Percentiles rank a stretch among this genome's conserved stretches.
Evolutionary conservation across 805 yeast genomes (phyloP).

Genomic region (Tetrapisispora fleetii): DNA sequence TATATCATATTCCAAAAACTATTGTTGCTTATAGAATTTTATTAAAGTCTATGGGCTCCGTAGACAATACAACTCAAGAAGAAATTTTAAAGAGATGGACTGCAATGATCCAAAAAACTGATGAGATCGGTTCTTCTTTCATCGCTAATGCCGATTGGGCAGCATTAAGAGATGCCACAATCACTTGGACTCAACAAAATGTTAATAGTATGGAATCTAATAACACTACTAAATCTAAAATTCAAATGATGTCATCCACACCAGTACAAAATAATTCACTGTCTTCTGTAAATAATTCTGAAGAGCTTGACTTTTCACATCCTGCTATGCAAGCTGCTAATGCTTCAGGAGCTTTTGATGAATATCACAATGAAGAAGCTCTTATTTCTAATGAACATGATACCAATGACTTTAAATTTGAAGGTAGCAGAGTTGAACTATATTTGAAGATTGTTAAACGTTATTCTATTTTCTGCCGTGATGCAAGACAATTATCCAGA

Average conservation of each 20-base stretch:
- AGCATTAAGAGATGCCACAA: slow-evolving; percentile 68
- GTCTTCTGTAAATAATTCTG: background rate
- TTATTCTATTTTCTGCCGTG: slow-evolving; percentile 39
- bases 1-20: slow-evolving; percentile 49
- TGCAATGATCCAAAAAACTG: slow-evolving; percentile 41
- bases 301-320: slow-evolving; percentile 14
- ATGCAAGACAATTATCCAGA: slow-evolving; percentile 37
- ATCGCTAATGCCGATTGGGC: slow-evolving; percentile 83
- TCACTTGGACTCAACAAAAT: slow-evolving; percentile 28
- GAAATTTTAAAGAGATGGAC: slow-evolving; percentile 53
- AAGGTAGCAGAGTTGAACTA: slow-evolving; percentile 38
- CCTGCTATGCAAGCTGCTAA: slow-evolving; percentile 31
- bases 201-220: slow-evolving; percentile 5
- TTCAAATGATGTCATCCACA: background rate
- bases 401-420: slow-evolving; percentile 3
- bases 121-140: slow-evolving; percentile 43
- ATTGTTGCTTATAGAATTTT: slow-evolving; percentile 64
- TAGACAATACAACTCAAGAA: slow-evolving; percentile 39
- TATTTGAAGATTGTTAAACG: slow-evolving; percentile 46
- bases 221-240: background rate
- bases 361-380: slow-evolving; percentile 7
- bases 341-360: slow-evolving; percentile 32
- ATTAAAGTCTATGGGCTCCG: slow-evolving; percentile 61
- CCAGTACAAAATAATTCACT: background rate
- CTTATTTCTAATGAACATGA: slow-evolving; percentile 2